A percentile compares a stretch with the other conserved stretches of the same genome.
These are phyloP conservation scores for Phytophthora tubulina DNA, from an alignment of 352 stramenopile species.

Conservation along the genomic window DNA sequence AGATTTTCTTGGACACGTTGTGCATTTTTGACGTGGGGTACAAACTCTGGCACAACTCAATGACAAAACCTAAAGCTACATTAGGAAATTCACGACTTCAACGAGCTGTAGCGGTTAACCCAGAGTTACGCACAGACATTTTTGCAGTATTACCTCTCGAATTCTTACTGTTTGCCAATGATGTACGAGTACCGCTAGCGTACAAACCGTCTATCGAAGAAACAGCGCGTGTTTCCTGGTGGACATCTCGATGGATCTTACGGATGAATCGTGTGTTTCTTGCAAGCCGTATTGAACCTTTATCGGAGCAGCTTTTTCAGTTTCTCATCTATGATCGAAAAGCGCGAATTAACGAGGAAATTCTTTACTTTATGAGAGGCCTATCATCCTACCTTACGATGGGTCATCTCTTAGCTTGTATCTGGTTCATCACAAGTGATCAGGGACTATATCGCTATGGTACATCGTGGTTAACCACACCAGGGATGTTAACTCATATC, in stretches of 20 bases:
- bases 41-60: constrained; percentile 41
- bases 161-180: constrained; percentile 41
- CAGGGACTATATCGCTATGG: constrained; percentile 45
- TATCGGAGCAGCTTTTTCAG: constrained; percentile 67
- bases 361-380: constrained; percentile 59
- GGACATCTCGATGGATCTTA: constrained; percentile 54
- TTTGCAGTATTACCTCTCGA: constrained; percentile 63
- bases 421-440: constrained; percentile 66
- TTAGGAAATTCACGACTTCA: constrained; percentile 17
- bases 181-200: constrained; percentile 15
- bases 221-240: constrained; percentile 26
- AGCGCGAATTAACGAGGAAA: constrained; percentile 47
- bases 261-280: constrained; percentile 71
- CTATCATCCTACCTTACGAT: constrained; percentile 64
- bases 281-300: constrained; percentile 40
- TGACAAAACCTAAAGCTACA: neutral
- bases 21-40: constrained; percentile 56
- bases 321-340: constrained; percentile 70
- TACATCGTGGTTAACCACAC: constrained; percentile 66
- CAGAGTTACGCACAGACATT: constrained; percentile 48
- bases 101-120: constrained; percentile 23
- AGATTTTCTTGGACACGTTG: constrained; percentile 67
- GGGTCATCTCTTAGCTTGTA: constrained; percentile 69
- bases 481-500: constrained; percentile 58
- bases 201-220: neutral